Conservation (phyloP, 2,329 filamentous ascomycete species). For the Aaosphaeria pasadenensis region DNA sequence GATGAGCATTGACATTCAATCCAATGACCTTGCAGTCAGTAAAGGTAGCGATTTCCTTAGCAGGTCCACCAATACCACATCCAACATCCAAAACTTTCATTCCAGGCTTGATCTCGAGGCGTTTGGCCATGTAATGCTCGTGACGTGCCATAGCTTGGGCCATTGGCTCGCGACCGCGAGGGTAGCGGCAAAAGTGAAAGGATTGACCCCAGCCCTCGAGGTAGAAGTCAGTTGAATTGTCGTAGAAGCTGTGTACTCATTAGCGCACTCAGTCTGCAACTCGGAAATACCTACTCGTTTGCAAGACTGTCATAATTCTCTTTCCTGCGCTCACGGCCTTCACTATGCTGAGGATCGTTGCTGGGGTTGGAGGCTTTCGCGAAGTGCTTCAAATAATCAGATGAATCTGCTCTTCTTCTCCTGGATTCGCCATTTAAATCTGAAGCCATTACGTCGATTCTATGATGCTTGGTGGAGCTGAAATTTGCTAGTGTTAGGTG, state of each 20-base stretch:
- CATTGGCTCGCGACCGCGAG: constrained; percentile 71
- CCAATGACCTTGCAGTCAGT: constrained; percentile 79
- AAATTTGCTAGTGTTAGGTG: too few relatives aligned
- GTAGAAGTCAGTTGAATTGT: constrained; percentile 87
- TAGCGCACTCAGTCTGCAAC: too few relatives aligned
- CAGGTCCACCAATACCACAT: constrained; percentile 89
- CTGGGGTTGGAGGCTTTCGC: too few relatives aligned
- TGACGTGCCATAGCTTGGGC: constrained; percentile 84
- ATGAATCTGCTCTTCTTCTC: too few relatives aligned
- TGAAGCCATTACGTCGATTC: too few relatives aligned
- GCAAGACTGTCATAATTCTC: too few relatives aligned
- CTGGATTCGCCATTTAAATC: too few relatives aligned
- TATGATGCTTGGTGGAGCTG: too few relatives aligned
- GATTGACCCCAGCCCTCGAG: constrained; percentile 91
- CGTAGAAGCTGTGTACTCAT: constrained; percentile 71
- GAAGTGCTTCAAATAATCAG: too few relatives aligned
- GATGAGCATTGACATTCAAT: constrained; percentile 96
- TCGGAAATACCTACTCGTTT: too few relatives aligned
- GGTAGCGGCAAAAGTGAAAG: constrained; percentile 94
- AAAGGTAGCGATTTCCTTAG: constrained; percentile 89
- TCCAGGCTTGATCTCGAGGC: constrained; percentile 73
- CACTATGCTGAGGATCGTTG: too few relatives aligned
- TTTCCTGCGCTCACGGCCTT: too few relatives aligned
- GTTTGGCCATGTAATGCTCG: constrained; percentile 88
- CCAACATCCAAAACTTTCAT: constrained; percentile 93